Percentiles rank a stretch among this genome's conserved stretches.
These are phyloP conservation scores for Rhodamnia rubescens DNA, from an alignment of 345 rosid genomes.

Conservation along the genomic window DNA sequence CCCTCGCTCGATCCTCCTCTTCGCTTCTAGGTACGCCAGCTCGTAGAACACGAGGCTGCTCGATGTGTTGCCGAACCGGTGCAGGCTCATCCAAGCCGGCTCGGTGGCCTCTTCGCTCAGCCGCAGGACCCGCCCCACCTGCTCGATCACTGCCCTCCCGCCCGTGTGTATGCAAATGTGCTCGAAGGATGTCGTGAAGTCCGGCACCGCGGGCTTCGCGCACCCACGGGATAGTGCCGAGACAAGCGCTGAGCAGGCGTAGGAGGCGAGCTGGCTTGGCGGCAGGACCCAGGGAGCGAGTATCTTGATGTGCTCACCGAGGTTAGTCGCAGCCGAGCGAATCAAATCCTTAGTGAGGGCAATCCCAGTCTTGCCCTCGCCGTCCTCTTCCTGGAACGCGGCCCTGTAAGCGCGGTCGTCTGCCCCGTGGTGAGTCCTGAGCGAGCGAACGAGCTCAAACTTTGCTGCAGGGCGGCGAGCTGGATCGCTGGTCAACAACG, in stretches of 20 bases:
- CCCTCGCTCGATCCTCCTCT: constrained; percentile 2
- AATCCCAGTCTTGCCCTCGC: constrained; percentile 2
- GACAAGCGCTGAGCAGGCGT: neutral
- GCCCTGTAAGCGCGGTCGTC: constrained; percentile 11
- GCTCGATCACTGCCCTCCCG: constrained; percentile 14
- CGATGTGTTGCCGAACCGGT: constrained; percentile 15
- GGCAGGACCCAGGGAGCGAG: constrained; percentile 12
- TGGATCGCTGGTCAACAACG: constrained; percentile 4
- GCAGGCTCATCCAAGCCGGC: constrained; percentile 10
- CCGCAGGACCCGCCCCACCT: constrained; percentile 1
- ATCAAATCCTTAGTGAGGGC: constrained; percentile 10
- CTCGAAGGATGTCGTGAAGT: constrained; percentile 9
- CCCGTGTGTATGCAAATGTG: constrained; percentile 13
- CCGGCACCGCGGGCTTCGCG: neutral
- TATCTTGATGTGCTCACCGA: constrained; percentile 3
- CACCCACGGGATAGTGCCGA: neutral
- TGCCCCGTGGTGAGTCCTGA: constrained; percentile 12
- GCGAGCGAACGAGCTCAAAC: constrained; percentile 4
- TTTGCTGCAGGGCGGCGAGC: neutral
- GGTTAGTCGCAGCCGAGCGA: neutral
- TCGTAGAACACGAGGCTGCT: constrained; percentile 13
- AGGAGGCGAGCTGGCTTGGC: neutral
- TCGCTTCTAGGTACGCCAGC: constrained; percentile 11
- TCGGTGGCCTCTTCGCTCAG: constrained; percentile 2
- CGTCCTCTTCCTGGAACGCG: constrained; percentile 12